Base-by-base conservation (phyloP, 2,329 filamentous ascomycete genomes). In the Amauroascus niger region DNA sequence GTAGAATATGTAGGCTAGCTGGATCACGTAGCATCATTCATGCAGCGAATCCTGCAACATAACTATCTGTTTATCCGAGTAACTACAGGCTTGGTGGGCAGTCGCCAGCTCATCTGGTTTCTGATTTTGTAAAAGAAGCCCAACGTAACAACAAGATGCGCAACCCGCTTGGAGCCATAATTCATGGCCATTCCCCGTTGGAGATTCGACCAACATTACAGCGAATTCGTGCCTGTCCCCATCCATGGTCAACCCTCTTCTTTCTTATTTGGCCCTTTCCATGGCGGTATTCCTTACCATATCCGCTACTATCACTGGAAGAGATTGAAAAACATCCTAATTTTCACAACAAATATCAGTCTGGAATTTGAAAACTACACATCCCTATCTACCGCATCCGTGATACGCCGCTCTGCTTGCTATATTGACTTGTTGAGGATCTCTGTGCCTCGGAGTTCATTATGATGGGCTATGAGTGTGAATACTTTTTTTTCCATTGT, bases 361-460 rank as follows among this genome's bases (percentile, higher is more conserved):
- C 45, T 24, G 45, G 45, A 48, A 48, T 48, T 48, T 30, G 28
- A 22, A 3, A 54, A 40, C 37, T 40, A 14, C 20, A 40, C 37
- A 40, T 65, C 41, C 61, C 63, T 0, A 53, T 66, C 32, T 67
- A 60, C 60, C 61, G 61, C 14, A 52, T 58, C 43, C 59, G 64
- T 6, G 63, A 67, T 45, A 67, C 61, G 3, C 63, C 63, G 2
- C 55, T 65, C 2, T 63, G 64, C 26, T 61, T 61, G 14, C 48
- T 64, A 3, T 66, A 66, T 49, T 62, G 63, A 5, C 57, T 67
- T 39, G 64, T 65, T 45, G 63, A 67, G 37, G 52, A 58, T 9
- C 50, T 59, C 22, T 49, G 58, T 1, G 55, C 63, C 5, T 58
- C 57, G 8, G 53, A 56, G 9, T 64, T 62, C 39, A 55, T 54